Percentiles rank a stretch among this genome's conserved stretches.
Evolutionary conservation across 805 yeast genomes (phyloP).

Genomic region (Maudiozyma bulderi): DNA sequence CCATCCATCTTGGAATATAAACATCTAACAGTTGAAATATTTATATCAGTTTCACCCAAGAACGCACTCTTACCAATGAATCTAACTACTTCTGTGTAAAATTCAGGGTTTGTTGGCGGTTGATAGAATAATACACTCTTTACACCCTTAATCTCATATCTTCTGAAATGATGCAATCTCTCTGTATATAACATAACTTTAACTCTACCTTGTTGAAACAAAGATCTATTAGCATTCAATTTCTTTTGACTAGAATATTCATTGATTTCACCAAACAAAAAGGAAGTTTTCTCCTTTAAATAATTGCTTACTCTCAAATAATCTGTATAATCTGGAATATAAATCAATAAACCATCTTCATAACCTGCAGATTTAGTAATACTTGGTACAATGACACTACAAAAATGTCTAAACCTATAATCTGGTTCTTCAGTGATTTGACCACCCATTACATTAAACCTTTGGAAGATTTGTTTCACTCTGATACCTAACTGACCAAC

Average conservation of each 20-base stretch:
- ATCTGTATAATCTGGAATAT: slow-evolving; percentile 81
- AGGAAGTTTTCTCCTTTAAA: slow-evolving; percentile 43
- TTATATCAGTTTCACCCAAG: slow-evolving; percentile 44
- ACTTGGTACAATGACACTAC: slow-evolving; percentile 65
- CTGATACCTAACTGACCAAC: slow-evolving; percentile 58
- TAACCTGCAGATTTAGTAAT: slow-evolving; percentile 46
- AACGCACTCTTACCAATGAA: slow-evolving; percentile 53
- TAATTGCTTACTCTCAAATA: slow-evolving; percentile 70
- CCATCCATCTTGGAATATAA: slow-evolving; percentile 76
- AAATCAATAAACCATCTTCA: slow-evolving; percentile 69
- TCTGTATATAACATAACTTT: slow-evolving; percentile 84
- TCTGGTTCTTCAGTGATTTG: slow-evolving; percentile 64
- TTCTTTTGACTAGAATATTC: slow-evolving; percentile 76
- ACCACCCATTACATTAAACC: slow-evolving; percentile 45
- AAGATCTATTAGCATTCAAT: slow-evolving; percentile 57
- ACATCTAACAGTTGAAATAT: slow-evolving; percentile 47
- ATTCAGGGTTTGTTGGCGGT: slow-evolving; percentile 74
- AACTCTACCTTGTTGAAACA: slow-evolving; percentile 51
- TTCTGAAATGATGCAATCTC: slow-evolving; percentile 83
- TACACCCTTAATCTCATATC: slow-evolving; percentile 79
- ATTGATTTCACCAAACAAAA: slow-evolving; percentile 62
- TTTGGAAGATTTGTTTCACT: slow-evolving; percentile 58
- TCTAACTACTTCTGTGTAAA: slow-evolving; percentile 66
- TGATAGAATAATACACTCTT: slow-evolving; percentile 74
- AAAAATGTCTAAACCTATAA: slow-evolving; percentile 71